A percentile compares a stretch with the other conserved stretches of the same genome.
phyloP scores from a whole-genome alignment of 2,329 filamentous ascomycete genomes.

The Escovopsis sp. region DNA sequence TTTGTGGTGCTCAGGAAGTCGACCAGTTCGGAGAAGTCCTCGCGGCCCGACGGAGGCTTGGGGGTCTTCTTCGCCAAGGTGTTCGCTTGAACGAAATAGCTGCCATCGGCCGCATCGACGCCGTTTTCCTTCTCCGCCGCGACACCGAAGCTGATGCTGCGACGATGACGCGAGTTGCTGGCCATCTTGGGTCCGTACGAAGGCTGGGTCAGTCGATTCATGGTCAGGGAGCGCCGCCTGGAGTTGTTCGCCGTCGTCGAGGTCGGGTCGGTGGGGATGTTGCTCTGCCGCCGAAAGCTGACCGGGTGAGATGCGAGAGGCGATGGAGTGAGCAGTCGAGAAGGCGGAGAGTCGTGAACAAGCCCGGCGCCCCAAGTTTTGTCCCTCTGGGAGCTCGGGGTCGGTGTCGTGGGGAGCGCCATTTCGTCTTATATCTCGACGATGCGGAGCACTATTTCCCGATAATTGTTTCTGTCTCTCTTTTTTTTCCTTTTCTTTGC shows the following conservation, averaged over 20 bases:
- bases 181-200: background rate
- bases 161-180: background rate
- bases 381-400: no score
- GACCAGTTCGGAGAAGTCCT: slow-evolving; percentile 23
- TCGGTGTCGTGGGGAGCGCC: no score
- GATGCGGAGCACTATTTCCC: background rate
- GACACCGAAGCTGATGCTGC: background rate
- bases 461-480: background rate
- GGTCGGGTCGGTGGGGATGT: background rate
- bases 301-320: slow-evolving; percentile 6
- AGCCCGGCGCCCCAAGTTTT: slow-evolving; percentile 3
- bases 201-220: no score
- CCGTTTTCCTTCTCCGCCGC: slow-evolving; percentile 6
- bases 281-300: slow-evolving; percentile 5
- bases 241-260: background rate
- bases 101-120: slow-evolving; percentile 8
- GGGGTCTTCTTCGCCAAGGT: slow-evolving; percentile 6
- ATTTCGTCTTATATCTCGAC: background rate
- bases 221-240: no score
- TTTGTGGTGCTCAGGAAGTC: slow-evolving; percentile 35
- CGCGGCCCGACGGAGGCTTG: slow-evolving; percentile 7
- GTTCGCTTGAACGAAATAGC: no score
- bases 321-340: slow-evolving; percentile 1
- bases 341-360: slow-evolving; percentile 3
- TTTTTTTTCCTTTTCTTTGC: background rate